Evolutionary conservation across 805 yeast genomes (phyloP).

Genomic region (Kuraishia molischiana): DNA sequence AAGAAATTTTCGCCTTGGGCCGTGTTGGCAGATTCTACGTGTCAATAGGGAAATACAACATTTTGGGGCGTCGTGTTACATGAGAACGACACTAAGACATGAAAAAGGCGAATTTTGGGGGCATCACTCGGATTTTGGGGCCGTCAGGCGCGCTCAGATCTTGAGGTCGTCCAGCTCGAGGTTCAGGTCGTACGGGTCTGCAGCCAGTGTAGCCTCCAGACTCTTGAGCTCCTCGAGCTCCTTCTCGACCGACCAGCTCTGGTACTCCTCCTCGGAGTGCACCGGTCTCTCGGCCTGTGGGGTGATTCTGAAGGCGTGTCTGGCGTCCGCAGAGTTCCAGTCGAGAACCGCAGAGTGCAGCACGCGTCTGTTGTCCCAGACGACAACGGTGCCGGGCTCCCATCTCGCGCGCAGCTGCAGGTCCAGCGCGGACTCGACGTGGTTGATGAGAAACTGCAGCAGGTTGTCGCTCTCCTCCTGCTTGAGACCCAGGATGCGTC

Average conservation of each 20-base stretch:
- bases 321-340: slow-evolving; percentile 51
- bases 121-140: no score
- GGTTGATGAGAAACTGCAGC: slow-evolving; percentile 44
- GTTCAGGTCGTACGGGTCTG: not conserved
- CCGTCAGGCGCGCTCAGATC: no score
- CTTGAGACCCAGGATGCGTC: slow-evolving; percentile 63
- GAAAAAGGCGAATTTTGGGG: no score
- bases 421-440: slow-evolving; percentile 43
- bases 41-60: no score
- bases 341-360: slow-evolving; percentile 64
- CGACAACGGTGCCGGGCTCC: slow-evolving; percentile 60
- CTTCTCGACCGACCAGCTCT: slow-evolving; percentile 12
- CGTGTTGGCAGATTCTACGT: no score
- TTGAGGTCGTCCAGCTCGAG: not conserved
- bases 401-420: slow-evolving; percentile 63
- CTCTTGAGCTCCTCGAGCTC: slow-evolving; percentile 8
- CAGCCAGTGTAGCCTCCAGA: not conserved
- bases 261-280: slow-evolving; percentile 4
- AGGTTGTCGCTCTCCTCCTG: slow-evolving; percentile 59
- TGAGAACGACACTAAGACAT: no score
- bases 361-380: slow-evolving; percentile 74
- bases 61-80: no score
- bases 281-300: slow-evolving; percentile 6
- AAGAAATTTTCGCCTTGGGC: no score
- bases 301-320: slow-evolving; percentile 5